These are phyloP conservation scores for Penicillium sp. DNA, from an alignment of 2,329 filamentous ascomycete genomes.

Conservation along the genomic window DNA sequence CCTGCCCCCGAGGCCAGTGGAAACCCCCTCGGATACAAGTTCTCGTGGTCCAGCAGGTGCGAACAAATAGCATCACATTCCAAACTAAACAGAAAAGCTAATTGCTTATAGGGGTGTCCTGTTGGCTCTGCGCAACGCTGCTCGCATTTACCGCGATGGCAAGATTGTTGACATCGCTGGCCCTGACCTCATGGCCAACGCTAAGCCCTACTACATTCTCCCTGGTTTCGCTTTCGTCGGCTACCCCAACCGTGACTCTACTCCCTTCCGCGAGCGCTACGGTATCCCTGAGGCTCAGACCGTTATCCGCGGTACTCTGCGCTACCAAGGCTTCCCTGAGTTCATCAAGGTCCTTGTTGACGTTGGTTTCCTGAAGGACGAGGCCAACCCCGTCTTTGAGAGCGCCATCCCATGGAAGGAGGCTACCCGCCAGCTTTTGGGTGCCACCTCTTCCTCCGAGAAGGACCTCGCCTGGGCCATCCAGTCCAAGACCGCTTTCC, in stretches of 20 bases:
- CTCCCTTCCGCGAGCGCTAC: constrained; percentile 84
- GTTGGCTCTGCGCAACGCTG: constrained; percentile 81
- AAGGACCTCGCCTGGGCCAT: constrained; percentile 73
- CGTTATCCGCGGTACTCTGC: constrained; percentile 78
- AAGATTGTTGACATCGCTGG: constrained; percentile 67
- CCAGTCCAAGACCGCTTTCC: constrained; percentile 72
- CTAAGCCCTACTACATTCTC: constrained; percentile 90
- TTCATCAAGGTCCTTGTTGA: constrained; percentile 87
- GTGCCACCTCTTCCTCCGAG: constrained; percentile 64
- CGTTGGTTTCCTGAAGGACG: constrained; percentile 82
- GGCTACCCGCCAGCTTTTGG: constrained; percentile 74
- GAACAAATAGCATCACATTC: not conserved
- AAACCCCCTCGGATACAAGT: constrained; percentile 93
- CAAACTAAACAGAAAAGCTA: not conserved
- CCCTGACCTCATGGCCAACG: constrained; percentile 73
- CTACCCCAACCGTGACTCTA: constrained; percentile 91
- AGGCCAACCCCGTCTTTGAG: constrained; percentile 64
- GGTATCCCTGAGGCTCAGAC: constrained; percentile 88
- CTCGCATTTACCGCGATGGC: constrained; percentile 77
- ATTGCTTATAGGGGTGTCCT: constrained; percentile 67
- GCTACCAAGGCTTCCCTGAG: constrained; percentile 87
- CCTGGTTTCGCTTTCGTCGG: constrained; percentile 82
- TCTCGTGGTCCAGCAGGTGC: constrained; percentile 66
- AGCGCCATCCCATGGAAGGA: constrained; percentile 77
- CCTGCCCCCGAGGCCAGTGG: constrained; percentile 72